Evolutionary conservation across 495 filamentous ascomycete genomes (phyloP), one percentile per base, ranked within the genome.

Genomic region (Lophiotrema nucula): DNA sequence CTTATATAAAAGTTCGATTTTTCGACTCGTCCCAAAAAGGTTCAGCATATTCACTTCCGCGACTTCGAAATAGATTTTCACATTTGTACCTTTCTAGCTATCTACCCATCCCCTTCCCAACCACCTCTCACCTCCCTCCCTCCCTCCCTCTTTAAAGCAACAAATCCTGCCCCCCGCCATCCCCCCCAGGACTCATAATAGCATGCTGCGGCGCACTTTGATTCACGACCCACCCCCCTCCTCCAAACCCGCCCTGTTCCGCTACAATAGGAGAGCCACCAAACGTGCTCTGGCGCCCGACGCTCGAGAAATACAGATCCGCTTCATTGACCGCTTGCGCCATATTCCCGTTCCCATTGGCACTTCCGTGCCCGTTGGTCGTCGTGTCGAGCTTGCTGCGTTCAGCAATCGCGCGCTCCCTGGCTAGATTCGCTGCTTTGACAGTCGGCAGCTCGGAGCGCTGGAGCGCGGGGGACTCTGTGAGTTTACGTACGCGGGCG

Each of bases 381-480:
- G 49, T 44, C 13, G 56, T 62, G 38, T 57, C 54, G 24, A 60
- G 42, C 25, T 27, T 44, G 11, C 42, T 16, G 5, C 58, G 42
- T 22, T 62, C 62, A 0, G 62, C 54, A 0, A 41, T 47, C 4
- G 56, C 58, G 6, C 54, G 56, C 23, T 60, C 45, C 3, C 56
- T 83, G 28, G 79, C 71, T 51, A 79, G 76, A 22, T 70, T 70
- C 42, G 81, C 74, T 25, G 77, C 51, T 63, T 70, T 19, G 58
- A 73, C 26, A 66, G 65, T 67, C 23, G 65, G 65, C 22, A 67
- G 53, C 28, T 54, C 47, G n/a, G 43, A 13, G 1, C 83, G 83
- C 73, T 96, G 93, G 33, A 99, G 76, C 0, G 91, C 91, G 0
- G 93, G 93, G 8, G 83, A 88, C 35, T 92, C 89, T 35, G 81